Evolutionary conservation across 495 filamentous ascomycete genomes (phyloP), one percentile per base, ranked within the genome.

Genomic region (Cryomyces minteri): DNA sequence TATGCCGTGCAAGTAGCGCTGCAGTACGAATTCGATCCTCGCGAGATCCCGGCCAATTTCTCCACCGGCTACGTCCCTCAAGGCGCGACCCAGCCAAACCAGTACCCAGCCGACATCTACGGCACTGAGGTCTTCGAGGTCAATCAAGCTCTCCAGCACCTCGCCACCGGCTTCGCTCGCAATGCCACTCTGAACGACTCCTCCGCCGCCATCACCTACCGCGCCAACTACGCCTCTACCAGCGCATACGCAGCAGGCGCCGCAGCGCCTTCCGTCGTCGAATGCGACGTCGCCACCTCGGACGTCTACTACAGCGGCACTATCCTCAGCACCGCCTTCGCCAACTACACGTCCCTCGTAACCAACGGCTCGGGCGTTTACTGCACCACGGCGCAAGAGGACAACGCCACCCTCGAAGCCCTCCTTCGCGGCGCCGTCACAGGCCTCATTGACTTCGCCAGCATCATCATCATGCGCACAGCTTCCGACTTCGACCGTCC

Each of bases 61-160:
- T 66, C 71, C 4, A 80, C 79, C 0, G 76, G 77, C 11, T 86
- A 85, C 51, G 61, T 84, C 25, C 67, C 77, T 0, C 72, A 73
- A 52, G 80, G 80, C 5, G 58, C 70, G 3, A 49, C 58, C 5
- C 41, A 32, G 30, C 75, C 80, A 1, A 53, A 66, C 41, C 54
- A 79, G 48, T 85, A 81, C 53, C 80, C 82, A 0, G 54, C 55
- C 40, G 67, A 48, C 42, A 68, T 81, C 55, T 85, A 85, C 59
- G 81, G 82, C 41, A 84, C 81, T 7, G 82, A 87, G 59, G 81
- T 84, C 29, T 78, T 82, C 58, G 81, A 85, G 56, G 58, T 85
- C 32, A 84, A 80, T 58, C 66, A 67, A 25, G 64, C 66, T 5
- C 68, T 85, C 0, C 71, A 76, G 14, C 59, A 70, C 30, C 52